Base-by-base conservation (phyloP, 768 basidiomycete genomes). In the Hygrophorus pudorinus region DNA sequence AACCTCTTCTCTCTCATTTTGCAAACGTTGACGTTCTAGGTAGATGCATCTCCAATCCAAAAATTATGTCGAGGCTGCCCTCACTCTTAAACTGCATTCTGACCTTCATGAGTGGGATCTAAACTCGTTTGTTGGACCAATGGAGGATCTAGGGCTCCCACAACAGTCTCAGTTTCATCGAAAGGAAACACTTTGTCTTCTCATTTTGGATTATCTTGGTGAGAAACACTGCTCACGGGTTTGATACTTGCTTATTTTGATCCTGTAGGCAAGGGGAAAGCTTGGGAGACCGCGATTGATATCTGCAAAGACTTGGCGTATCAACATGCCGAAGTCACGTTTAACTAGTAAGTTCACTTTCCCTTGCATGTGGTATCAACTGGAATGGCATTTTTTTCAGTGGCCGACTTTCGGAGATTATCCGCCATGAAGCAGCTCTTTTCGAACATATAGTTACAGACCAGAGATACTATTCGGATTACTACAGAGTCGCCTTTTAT, bases 141-240 rank as follows among this genome's bases (percentile, higher is more conserved):
- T 93, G 80, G 85, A 88, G 56, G 91, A 90, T 44, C 74, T 97
- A 31, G 79, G 84, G 13, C 65, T 97, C 31, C 93, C 92, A 1
- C 84, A 88, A 38, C 94, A 98, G 57, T 92, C 85, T 2, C 84
- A 90, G 29, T 98, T 97, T 62, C 85, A 86, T 45, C 77, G 94
- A 37, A 96, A 94, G 57, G 94, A 98, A 63, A 90, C 90, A 0
- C 68, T 98, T 2, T 90, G 85, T 52, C 71, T 96, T 34, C 67
- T 93, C 45, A 92, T 93, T 46, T 75, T 98, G n/a, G 91, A 96
- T 58, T 91, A 92, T 54, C 76, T 97, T 16, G 88, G 90, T 88
- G 46, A 44, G n/a, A 38, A 35, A 16, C 41, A 13, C 44, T 41
- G 20, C 16, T 29, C 14, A 3, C 44, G 38, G 14, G 9, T 44